Evolutionary conservation across 2,329 filamentous ascomycete species (phyloP).

Genomic region (Cercospora canescens): DNA sequence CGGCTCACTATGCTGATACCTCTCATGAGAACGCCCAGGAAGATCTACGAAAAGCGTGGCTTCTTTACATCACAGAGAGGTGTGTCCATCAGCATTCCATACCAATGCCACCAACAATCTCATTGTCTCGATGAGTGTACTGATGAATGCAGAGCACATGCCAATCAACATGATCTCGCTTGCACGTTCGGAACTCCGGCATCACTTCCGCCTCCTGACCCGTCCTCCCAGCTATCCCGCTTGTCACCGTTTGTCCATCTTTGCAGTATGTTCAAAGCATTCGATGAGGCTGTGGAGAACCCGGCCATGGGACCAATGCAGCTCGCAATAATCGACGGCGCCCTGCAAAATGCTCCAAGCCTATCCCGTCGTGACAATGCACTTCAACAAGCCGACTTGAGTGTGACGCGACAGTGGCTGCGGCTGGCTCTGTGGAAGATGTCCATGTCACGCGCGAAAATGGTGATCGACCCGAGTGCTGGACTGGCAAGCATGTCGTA

Average conservation of each 20-base stretch:
- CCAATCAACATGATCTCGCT: neutral
- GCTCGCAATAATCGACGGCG: too few relatives aligned
- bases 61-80: slow-evolving; percentile 25
- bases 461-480: neutral
- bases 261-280: slow-evolving; percentile 18
- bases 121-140: neutral
- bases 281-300: neutral
- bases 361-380: neutral
- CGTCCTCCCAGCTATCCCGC: neutral
- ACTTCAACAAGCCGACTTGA: neutral
- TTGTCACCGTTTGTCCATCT: slow-evolving; percentile 16
- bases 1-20: neutral
- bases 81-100: slow-evolving; percentile 5
- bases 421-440: neutral
- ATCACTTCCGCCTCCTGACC: neutral
- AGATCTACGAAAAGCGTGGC: slow-evolving; percentile 17
- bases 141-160: neutral
- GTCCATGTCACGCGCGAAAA: neutral
- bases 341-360: too few relatives aligned
- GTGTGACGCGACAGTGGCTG: neutral
- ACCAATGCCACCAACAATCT: slow-evolving; percentile 5
- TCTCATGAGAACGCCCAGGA: neutral
- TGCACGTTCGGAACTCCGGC: neutral
- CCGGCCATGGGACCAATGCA: too few relatives aligned
- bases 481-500: neutral